These are phyloP conservation scores for Leptographium radiaticola DNA, from an alignment of 2,329 filamentous ascomycete species.

Conservation along the genomic window DNA sequence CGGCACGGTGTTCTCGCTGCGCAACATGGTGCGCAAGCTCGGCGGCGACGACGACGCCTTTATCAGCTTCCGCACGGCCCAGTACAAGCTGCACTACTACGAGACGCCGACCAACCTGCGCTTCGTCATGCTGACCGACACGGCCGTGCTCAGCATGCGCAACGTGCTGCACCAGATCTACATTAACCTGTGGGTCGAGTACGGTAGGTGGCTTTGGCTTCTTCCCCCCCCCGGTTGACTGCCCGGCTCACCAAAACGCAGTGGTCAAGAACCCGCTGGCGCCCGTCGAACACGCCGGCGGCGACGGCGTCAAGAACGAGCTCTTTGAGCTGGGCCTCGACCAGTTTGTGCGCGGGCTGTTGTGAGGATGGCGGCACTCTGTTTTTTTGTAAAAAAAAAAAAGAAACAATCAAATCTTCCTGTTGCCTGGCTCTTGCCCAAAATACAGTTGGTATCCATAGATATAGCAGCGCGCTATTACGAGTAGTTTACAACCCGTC, in stretches of 20 bases:
- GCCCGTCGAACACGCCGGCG: conserved; percentile 55
- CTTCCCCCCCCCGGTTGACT: too few species aligned
- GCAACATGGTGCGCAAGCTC: conserved; percentile 93
- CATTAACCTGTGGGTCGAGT: conserved; percentile 96
- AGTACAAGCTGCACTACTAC: conserved; percentile 99
- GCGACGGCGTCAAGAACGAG: conserved; percentile 57
- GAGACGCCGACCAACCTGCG: conserved; percentile 93
- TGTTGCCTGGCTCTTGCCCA: too few species aligned
- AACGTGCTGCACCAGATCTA: conserved; percentile 97
- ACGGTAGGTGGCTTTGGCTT: conserved; percentile 40
- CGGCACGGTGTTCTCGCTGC: conserved; percentile 87
- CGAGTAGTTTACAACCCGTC: background rate
- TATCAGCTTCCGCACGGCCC: conserved; percentile 79
- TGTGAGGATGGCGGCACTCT: conserved; percentile 25
- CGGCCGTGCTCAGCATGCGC: conserved; percentile 75
- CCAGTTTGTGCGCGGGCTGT: conserved; percentile 58
- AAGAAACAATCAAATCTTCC: background rate
- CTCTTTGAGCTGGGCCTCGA: conserved; percentile 61
- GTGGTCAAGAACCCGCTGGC: conserved; percentile 60
- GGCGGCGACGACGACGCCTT: conserved; percentile 92
- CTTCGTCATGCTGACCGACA: conserved; percentile 93
- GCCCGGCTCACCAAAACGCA: conserved; percentile 16
- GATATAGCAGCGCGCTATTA: too few species aligned
- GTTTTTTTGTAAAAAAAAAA: too few species aligned
- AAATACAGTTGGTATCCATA: background rate